phyloP scores from a whole-genome alignment of 805 yeast species.

The Candida pini region DNA sequence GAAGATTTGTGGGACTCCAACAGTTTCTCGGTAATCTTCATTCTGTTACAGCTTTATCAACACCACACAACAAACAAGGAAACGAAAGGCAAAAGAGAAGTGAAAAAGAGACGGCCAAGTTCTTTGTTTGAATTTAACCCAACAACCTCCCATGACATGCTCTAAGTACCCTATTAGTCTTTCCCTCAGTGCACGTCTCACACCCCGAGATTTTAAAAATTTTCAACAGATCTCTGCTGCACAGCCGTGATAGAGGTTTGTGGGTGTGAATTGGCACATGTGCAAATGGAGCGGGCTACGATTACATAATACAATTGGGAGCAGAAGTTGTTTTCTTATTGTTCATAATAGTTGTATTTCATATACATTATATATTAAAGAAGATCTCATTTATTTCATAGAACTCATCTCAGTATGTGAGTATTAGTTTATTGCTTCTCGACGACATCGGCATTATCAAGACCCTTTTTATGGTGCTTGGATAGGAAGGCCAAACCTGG shows the following conservation, averaged over 20 bases:
- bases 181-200: too few relatives aligned
- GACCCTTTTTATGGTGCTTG: conserved; percentile 23
- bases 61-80: neutral
- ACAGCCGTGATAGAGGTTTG: neutral
- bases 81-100: neutral
- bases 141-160: too few relatives aligned
- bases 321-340: neutral
- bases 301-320: neutral
- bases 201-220: neutral
- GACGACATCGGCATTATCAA: conserved; percentile 1
- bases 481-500: conserved; percentile 26
- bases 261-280: neutral
- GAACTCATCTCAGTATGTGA: neutral
- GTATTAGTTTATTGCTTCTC: neutral
- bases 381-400: neutral
- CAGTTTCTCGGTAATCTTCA: conserved; percentile 45
- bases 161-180: too few relatives aligned
- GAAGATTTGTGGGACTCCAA: conserved; percentile 31
- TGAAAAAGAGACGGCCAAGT: neutral
- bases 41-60: conserved; percentile 9
- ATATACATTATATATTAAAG: too few relatives aligned
- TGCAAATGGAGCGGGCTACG: neutral
- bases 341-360: too few relatives aligned
- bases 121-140: neutral
- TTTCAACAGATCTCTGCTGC: neutral